Evolutionary conservation across 371 early-diverging fungal genomes (phyloP).

Genomic region (Rhizopus arrhizus): DNA sequence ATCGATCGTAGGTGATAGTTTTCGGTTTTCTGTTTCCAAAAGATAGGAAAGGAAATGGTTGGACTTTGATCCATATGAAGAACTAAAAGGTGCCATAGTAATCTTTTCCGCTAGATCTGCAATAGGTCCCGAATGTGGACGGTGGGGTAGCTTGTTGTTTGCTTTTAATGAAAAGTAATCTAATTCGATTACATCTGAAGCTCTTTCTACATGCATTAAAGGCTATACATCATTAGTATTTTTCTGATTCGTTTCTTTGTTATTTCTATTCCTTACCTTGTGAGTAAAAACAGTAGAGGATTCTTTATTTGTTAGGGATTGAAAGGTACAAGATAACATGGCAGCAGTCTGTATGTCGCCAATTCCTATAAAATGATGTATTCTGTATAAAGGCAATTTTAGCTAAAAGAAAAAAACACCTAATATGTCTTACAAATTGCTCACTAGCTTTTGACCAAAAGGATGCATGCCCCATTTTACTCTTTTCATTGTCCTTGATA

Average conservation of each 20-base stretch:
- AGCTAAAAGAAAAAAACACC: neutral
- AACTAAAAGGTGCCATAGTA: slow-evolving; percentile 24
- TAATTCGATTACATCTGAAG: slow-evolving; percentile 24
- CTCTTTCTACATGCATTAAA: slow-evolving; percentile 11
- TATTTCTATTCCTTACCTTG: slow-evolving; percentile 12
- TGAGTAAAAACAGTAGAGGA: slow-evolving; percentile 25
- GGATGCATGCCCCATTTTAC: slow-evolving; percentile 78
- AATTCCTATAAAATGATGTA: slow-evolving; percentile 63
- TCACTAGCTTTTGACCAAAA: slow-evolving; percentile 63
- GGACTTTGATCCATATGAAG: slow-evolving; percentile 38
- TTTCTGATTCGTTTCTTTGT: neutral
- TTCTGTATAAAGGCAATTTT: slow-evolving; percentile 29
- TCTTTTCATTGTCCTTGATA: slow-evolving; percentile 27
- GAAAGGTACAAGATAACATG: slow-evolving; percentile 77
- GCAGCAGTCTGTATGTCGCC: slow-evolving; percentile 88
- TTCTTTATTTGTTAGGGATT: slow-evolving; percentile 19
- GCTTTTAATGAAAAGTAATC: slow-evolving; percentile 34
- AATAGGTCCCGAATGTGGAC: slow-evolving; percentile 22
- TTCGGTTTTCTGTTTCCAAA: slow-evolving; percentile 33
- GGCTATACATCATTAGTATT: slow-evolving; percentile 14
- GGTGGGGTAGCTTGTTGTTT: slow-evolving; percentile 2
- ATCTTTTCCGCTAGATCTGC: slow-evolving; percentile 9
- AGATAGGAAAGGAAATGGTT: slow-evolving; percentile 38
- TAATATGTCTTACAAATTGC: slow-evolving; percentile 56
- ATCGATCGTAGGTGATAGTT: slow-evolving; percentile 18